Percentiles rank a stretch among this genome's conserved stretches.
Evolutionary conservation across 1,284 basidiomycete species (phyloP).

Genomic region (Vanrija humicola): DNA sequence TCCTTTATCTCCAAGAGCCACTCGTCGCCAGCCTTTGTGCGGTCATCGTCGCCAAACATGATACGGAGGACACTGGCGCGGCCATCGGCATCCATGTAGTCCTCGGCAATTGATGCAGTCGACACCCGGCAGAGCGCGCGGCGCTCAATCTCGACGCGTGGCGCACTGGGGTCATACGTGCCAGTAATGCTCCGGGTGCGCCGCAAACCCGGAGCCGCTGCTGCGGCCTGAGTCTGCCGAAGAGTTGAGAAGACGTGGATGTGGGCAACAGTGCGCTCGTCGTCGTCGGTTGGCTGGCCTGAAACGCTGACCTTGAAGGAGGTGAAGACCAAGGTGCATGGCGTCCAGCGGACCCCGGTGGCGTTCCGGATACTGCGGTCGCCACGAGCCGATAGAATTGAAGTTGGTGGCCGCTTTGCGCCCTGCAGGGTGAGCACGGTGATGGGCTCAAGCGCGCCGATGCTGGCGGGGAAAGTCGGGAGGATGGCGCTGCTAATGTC

Average conservation of each 20-base stretch:
- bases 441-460: slow-evolving; percentile 25
- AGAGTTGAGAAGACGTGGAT: slow-evolving; percentile 13
- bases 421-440: slow-evolving; percentile 24
- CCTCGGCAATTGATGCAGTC: slow-evolving; percentile 8
- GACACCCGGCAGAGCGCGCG: slow-evolving; percentile 8
- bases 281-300: slow-evolving; percentile 1
- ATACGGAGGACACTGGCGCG: slow-evolving; percentile 13
- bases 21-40: slow-evolving; percentile 17
- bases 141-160: slow-evolving; percentile 15
- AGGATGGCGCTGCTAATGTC: slow-evolving; percentile 22
- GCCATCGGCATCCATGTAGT: slow-evolving; percentile 4
- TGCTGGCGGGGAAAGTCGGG: slow-evolving; percentile 27
- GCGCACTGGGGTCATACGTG: not conserved
- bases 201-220: not conserved
- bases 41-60: slow-evolving; percentile 15
- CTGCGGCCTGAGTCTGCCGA: not conserved
- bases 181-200: not conserved
- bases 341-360: slow-evolving; percentile 7
- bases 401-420: slow-evolving; percentile 7
- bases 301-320: slow-evolving; percentile 14
- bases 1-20: slow-evolving; percentile 38
- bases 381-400: not conserved
- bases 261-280: slow-evolving; percentile 18
- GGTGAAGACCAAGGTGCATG: slow-evolving; percentile 19
- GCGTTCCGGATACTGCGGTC: not conserved